Percentiles rank a stretch among this genome's conserved stretches.
Evolutionary conservation across 441 rosid genomes (phyloP).

Genomic region (Dalechampia spathulata): DNA sequence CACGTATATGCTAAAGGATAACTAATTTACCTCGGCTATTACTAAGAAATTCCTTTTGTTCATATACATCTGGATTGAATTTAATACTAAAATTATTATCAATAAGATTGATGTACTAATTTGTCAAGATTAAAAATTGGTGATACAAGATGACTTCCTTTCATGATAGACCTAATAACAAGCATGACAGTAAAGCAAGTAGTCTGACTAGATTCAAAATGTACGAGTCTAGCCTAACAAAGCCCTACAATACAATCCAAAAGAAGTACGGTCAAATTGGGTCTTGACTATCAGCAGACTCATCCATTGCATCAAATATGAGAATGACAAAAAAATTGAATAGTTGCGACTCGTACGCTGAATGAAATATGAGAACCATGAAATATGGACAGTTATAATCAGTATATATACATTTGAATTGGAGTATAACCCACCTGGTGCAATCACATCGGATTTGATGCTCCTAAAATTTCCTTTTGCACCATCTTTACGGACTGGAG

Average conservation of each 20-base stretch:
- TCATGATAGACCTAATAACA: too few relatives aligned
- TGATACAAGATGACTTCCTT: too few relatives aligned
- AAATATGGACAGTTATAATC: neutral
- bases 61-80: too few relatives aligned
- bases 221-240: neutral
- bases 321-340: constrained; percentile 1
- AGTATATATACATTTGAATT: neutral
- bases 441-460: constrained; percentile 54
- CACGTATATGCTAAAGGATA: too few relatives aligned
- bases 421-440: constrained; percentile 57
- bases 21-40: too few relatives aligned
- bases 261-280: neutral
- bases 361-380: too few relatives aligned
- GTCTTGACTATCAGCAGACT: constrained; percentile 4
- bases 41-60: too few relatives aligned
- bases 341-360: too few relatives aligned
- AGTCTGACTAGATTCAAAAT: too few relatives aligned
- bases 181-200: neutral
- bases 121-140: too few relatives aligned
- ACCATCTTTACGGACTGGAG: constrained; percentile 90
- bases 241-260: neutral
- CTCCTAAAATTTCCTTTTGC: constrained; percentile 58
- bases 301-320: neutral
- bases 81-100: too few relatives aligned
- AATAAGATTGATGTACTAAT: too few relatives aligned